Base-by-base conservation (phyloP, 306 rosid genomes). In the Ormosia emarginata region DNA sequence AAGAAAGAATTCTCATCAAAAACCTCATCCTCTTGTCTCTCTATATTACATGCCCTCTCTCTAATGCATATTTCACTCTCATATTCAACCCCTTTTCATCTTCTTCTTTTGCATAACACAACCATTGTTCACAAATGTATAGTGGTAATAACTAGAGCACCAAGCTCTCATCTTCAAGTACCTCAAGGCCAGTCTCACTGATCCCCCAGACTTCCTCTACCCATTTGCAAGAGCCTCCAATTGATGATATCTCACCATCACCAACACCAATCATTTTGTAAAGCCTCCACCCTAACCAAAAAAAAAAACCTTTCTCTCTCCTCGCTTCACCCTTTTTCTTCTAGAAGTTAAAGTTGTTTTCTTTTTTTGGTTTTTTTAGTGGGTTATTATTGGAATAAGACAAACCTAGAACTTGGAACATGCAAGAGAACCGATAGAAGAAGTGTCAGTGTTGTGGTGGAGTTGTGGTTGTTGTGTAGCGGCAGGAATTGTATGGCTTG, bases 81-180 rank as follows among this genome's bases (percentile, higher is more conserved):
- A 56, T 68, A 52, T 52, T 52, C 72, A 68, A 58, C 59, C 61
- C 3, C 1, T 10, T 6, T 39, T 18, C 55, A 24, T 69, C n/a
- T 36, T 46, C 5, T 57, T 7, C 1, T 24, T 24, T 24, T 39
- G 69, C 24, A 11, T 53, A 36, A n/a, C 39, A 34, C 15, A 89
- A 81, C 84, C 93, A 24, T 93, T 88, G 80, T 94, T 94, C 87
- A 94, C 98, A 58, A 87, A 80, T 82, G 82, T 92, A 2, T 97
- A 94, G 86, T 94, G 97, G 94, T 92, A 90, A 69, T 94, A 94
- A 88, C 91, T 94, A 37, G 98, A 94, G 72, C 98, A 90, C 78
- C 97, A 94, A 75, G 94, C 94, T 58, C 89, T 91, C 83, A 94
- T 94, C 87, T 94, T 94, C 78, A 94, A 91, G 90, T 94, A 91